Conservation (phyloP, 495 filamentous ascomycete species). For the Tuber brumale region DNA sequence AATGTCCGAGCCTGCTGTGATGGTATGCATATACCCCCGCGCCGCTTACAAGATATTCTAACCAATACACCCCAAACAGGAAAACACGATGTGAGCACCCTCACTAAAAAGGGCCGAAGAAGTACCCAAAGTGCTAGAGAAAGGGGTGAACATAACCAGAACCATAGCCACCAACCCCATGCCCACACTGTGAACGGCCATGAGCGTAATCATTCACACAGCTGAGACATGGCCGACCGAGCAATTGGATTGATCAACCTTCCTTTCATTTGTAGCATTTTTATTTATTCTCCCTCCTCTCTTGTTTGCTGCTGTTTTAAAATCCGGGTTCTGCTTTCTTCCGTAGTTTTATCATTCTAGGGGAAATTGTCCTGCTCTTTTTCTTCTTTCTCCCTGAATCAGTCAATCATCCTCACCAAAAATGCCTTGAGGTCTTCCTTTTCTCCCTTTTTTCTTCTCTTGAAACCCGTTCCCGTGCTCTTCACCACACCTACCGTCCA, state of each 20-base stretch:
- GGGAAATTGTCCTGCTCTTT: constrained; percentile 20
- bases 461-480: constrained; percentile 1
- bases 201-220: constrained; percentile 29
- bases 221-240: constrained; percentile 12
- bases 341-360: constrained; percentile 10
- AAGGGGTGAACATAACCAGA: constrained; percentile 20
- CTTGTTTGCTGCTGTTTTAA: constrained; percentile 9
- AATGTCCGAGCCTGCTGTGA: constrained; percentile 97
- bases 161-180: neutral
- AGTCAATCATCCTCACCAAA: constrained; percentile 8
- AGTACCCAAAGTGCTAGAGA: constrained; percentile 24
- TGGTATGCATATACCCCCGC: constrained; percentile 54
- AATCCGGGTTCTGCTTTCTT: constrained; percentile 8
- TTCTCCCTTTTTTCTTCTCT: neutral
- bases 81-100: constrained; percentile 64
- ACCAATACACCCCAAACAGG: constrained; percentile 48
- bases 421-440: constrained; percentile 15
- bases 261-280: constrained; percentile 32
- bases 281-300: constrained; percentile 7
- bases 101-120: constrained; percentile 42
- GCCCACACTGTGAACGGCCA: constrained; percentile 14
- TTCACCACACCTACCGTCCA: constrained; percentile 10
- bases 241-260: constrained; percentile 15
- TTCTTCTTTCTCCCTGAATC: constrained; percentile 8
- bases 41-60: constrained; percentile 24